Evolutionary conservation across 306 rosid genomes (phyloP).

Genomic region (Prunus davidiana): DNA sequence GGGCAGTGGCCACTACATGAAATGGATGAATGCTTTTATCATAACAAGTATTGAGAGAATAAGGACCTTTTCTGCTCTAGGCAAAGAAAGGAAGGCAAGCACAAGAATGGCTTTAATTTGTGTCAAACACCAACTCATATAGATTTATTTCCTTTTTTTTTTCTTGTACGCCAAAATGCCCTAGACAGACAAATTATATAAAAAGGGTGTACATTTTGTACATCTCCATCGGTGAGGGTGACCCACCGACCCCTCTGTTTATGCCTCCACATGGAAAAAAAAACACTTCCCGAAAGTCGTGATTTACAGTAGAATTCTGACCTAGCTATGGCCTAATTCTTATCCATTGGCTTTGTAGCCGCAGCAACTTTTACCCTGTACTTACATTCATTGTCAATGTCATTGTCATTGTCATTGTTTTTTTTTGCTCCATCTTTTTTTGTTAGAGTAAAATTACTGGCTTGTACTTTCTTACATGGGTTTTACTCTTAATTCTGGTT

Average conservation of each 20-base stretch:
- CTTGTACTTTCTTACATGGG: background rate
- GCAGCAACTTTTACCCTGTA: background rate
- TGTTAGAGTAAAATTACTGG: background rate
- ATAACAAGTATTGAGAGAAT: slow-evolving; percentile 24
- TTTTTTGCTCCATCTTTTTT: background rate
- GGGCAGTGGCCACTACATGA: slow-evolving; percentile 32
- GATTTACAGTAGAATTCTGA: background rate
- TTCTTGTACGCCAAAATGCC: background rate
- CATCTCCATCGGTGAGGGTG: background rate
- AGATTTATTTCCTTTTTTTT: background rate
- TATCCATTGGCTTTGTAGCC: background rate
- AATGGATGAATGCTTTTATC: slow-evolving; percentile 27
- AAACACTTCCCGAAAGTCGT: background rate
- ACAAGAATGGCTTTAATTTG: background rate
- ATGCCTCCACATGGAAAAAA: background rate
- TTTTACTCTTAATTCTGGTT: background rate
- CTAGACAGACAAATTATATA: background rate
- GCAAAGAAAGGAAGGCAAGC: slow-evolving; percentile 18
- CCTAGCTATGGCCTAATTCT: background rate
- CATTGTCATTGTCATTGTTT: background rate
- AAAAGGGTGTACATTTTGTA: background rate
- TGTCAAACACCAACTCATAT: slow-evolving; percentile 15
- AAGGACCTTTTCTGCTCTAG: slow-evolving; percentile 29
- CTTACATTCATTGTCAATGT: background rate
- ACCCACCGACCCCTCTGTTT: background rate